Evolutionary conservation across 495 filamentous ascomycete genomes (phyloP).

Genomic region (Aspergillus saccharolyticus): DNA sequence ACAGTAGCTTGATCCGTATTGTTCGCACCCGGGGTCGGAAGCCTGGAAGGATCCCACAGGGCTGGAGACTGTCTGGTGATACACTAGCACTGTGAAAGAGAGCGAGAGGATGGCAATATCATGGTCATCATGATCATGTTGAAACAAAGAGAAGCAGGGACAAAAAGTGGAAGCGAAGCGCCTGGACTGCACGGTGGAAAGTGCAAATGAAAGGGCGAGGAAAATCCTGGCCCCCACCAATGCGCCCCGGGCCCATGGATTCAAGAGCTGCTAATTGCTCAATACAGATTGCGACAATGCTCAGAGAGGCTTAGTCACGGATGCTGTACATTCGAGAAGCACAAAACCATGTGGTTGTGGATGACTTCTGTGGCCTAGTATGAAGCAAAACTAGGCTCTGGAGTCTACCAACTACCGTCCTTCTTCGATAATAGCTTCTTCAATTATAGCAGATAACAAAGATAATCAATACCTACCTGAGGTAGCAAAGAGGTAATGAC

Average conservation of each 20-base stretch:
- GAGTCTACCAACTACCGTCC: too few species aligned
- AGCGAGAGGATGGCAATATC: background rate
- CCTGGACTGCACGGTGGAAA: constrained; percentile 6
- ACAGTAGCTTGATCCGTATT: too few species aligned
- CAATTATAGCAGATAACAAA: too few species aligned
- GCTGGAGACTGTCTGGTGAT: background rate
- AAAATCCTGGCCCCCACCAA: constrained; percentile 20
- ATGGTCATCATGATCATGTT: background rate
- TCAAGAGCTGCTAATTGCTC: constrained; percentile 14
- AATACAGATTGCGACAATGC: background rate
- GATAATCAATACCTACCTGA: too few species aligned
- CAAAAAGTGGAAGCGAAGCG: background rate
- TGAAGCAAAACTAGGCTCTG: too few species aligned
- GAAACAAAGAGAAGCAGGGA: background rate
- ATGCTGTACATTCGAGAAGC: constrained; percentile 1
- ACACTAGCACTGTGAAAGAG: background rate
- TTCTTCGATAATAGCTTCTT: too few species aligned
- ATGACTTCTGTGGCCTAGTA: background rate
- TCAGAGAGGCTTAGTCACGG: background rate
- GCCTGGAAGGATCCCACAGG: background rate
- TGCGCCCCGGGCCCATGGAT: constrained; percentile 28
- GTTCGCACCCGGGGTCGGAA: background rate
- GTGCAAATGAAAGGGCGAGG: constrained; percentile 4
- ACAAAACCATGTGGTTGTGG: constrained; percentile 3
- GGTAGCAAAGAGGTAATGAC: too few species aligned